These are phyloP conservation scores for Xylaria palmicola DNA, from an alignment of 495 filamentous ascomycete genomes.

Conservation along the genomic window DNA sequence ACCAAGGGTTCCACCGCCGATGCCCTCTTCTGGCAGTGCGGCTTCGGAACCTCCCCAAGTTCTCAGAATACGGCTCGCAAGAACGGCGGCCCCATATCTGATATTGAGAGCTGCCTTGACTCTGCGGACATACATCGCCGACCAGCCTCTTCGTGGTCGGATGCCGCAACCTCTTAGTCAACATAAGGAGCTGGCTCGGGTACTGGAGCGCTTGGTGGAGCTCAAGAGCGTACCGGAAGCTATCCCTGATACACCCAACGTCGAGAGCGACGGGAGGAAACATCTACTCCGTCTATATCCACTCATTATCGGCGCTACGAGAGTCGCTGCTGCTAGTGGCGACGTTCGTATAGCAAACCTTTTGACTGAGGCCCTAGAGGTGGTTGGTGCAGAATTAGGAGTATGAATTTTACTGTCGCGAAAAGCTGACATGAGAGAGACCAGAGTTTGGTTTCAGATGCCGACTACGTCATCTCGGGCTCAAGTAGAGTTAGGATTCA, in stretches of 20 bases:
- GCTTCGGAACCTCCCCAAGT: conserved; percentile 27
- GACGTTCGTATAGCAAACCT: conserved; percentile 61
- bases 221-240: conserved; percentile 70
- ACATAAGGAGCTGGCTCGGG: conserved; percentile 71
- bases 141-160: conserved; percentile 87
- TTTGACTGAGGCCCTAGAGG: conserved; percentile 59
- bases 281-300: conserved; percentile 84
- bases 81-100: conserved; percentile 76
- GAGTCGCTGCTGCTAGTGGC: conserved; percentile 62
- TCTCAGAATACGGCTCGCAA: conserved; percentile 61
- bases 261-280: conserved; percentile 55
- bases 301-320: conserved; percentile 67
- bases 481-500: not conserved
- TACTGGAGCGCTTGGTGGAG: conserved; percentile 62
- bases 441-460: no score
- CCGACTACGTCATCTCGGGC: no score
- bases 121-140: conserved; percentile 78
- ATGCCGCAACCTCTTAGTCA: conserved; percentile 88
- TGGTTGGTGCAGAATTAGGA: conserved; percentile 68
- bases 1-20: conserved; percentile 19
- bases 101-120: conserved; percentile 79
- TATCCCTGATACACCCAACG: conserved; percentile 61
- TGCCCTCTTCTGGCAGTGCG: conserved; percentile 10
- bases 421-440: not conserved
- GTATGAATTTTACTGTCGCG: conserved; percentile 18